These are phyloP conservation scores for Mycosarcoma mackinlayi DNA, from an alignment of 1,284 basidiomycete species.

Conservation along the genomic window DNA sequence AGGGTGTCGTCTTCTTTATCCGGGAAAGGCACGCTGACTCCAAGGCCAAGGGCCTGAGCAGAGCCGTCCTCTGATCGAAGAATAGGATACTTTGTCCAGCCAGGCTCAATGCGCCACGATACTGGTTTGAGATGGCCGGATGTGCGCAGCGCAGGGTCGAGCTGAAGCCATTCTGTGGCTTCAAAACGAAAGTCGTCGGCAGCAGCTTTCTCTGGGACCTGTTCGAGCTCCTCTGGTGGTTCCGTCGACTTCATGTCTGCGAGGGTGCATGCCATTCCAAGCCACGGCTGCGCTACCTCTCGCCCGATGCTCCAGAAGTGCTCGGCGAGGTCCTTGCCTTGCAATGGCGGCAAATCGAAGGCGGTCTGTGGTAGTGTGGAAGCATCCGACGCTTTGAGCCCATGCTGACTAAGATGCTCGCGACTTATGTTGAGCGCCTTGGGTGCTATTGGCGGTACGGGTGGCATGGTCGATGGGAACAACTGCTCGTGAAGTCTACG, in stretches of 20 bases:
- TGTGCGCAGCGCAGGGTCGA: conserved; percentile 49
- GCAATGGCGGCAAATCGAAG: conserved; percentile 85
- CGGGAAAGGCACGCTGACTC: conserved; percentile 67
- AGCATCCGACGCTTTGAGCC: conserved; percentile 81
- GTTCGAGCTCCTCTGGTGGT: conserved; percentile 69
- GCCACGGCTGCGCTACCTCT: conserved; percentile 82
- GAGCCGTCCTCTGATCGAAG: conserved; percentile 66
- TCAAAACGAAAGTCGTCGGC: conserved; percentile 39
- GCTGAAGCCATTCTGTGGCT: conserved; percentile 56
- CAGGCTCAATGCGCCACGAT: conserved; percentile 79
- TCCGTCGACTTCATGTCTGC: conserved; percentile 74
- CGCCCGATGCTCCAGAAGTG: conserved; percentile 88
- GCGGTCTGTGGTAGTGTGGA: conserved; percentile 81
- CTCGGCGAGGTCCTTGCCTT: conserved; percentile 83
- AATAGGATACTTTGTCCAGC: conserved; percentile 88
- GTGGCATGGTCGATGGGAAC: conserved; percentile 75
- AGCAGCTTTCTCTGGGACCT: conserved; percentile 2
- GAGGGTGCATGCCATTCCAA: conserved; percentile 78
- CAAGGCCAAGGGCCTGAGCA: conserved; percentile 44
- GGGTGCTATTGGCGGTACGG: conserved; percentile 76
- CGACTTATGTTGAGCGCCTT: conserved; percentile 79
- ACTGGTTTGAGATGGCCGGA: conserved; percentile 71
- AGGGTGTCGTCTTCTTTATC: conserved; percentile 77
- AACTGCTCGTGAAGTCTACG: conserved; percentile 82
- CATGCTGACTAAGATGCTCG: conserved; percentile 82